Evolutionary conservation across 2,329 filamentous ascomycete species (phyloP).

Genomic region (Talaromyces verruculosus): DNA sequence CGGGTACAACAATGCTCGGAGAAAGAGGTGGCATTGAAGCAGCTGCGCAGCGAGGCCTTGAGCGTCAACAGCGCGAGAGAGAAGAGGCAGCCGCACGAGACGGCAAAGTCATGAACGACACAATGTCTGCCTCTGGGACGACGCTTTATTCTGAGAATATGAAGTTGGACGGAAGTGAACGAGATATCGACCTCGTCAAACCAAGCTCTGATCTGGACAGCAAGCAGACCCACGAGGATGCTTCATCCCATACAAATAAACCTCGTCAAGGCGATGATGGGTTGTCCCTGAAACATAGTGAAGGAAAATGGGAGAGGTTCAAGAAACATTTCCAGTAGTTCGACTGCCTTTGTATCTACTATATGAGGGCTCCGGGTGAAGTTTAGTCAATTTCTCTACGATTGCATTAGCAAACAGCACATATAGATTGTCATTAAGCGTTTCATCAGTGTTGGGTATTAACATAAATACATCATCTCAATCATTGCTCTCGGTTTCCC

Average conservation of each 20-base stretch:
- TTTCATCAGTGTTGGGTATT: background rate
- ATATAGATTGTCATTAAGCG: background rate
- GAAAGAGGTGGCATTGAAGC: slow-evolving; percentile 16
- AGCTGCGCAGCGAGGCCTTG: slow-evolving; percentile 5
- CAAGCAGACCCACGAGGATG: background rate
- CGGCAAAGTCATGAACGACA: background rate
- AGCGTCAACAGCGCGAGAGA: slow-evolving; percentile 9
- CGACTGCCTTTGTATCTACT: background rate
- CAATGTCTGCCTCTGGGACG: slow-evolving; percentile 13
- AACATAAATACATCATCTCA: background rate
- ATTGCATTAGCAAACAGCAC: background rate
- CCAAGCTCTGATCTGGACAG: background rate
- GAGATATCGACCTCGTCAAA: background rate
- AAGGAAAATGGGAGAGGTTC: slow-evolving; percentile 6
- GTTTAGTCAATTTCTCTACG: background rate
- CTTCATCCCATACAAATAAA: background rate
- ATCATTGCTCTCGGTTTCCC: background rate
- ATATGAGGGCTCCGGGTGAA: background rate
- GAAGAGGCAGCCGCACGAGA: slow-evolving; percentile 2
- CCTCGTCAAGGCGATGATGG: background rate
- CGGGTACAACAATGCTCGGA: slow-evolving; percentile 15
- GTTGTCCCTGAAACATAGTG: no score
- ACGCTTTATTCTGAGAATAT: background rate
- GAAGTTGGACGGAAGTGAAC: background rate
- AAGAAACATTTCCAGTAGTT: slow-evolving; percentile 10